Conservation (phyloP, 805 yeast species). For the Wickerhamomyces pijperi region DNA sequence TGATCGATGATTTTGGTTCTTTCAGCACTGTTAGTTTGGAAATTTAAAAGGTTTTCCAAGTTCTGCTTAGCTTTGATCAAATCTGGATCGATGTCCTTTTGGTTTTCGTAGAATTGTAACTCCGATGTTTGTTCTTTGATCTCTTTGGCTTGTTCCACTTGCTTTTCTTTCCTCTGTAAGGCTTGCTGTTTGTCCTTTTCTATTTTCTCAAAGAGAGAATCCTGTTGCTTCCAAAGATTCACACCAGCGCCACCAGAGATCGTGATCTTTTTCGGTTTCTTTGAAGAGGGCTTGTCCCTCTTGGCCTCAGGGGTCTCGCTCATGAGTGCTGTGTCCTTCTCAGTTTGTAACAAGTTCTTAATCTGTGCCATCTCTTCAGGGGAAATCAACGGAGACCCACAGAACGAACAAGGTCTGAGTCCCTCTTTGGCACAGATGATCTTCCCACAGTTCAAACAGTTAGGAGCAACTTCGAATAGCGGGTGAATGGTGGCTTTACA, state of each 20-base stretch:
- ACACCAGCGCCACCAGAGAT: conserved; percentile 51
- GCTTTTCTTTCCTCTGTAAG: conserved; percentile 22
- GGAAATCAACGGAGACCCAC: conserved; percentile 59
- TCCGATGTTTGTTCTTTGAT: conserved; percentile 30
- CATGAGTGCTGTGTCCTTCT: conserved; percentile 34
- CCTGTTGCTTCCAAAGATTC: conserved; percentile 60
- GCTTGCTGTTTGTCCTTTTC: conserved; percentile 36
- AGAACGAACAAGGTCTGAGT: conserved; percentile 76
- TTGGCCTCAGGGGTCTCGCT: conserved; percentile 8
- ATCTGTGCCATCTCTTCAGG: conserved; percentile 52
- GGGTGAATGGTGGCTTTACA: conserved; percentile 89
- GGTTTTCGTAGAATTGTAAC: conserved; percentile 29
- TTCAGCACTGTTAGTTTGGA: conserved; percentile 80
- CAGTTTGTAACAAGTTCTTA: conserved; percentile 37
- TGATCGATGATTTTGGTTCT: conserved; percentile 88
- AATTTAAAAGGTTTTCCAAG: conserved; percentile 61
- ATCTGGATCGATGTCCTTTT: conserved; percentile 41
- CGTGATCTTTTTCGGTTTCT: conserved; percentile 29
- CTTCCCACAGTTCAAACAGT: conserved; percentile 89
- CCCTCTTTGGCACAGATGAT: conserved; percentile 89
- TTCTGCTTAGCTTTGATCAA: conserved; percentile 60
- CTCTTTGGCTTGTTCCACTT: conserved; percentile 25
- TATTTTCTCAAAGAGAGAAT: conserved; percentile 44
- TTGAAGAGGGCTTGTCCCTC: too few species aligned
- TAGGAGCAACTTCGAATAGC: conserved; percentile 80